Evolutionary conservation across 768 basidiomycete genomes (phyloP), one percentile per base, ranked within the genome.

Genomic region (Lactarius evosmus): DNA sequence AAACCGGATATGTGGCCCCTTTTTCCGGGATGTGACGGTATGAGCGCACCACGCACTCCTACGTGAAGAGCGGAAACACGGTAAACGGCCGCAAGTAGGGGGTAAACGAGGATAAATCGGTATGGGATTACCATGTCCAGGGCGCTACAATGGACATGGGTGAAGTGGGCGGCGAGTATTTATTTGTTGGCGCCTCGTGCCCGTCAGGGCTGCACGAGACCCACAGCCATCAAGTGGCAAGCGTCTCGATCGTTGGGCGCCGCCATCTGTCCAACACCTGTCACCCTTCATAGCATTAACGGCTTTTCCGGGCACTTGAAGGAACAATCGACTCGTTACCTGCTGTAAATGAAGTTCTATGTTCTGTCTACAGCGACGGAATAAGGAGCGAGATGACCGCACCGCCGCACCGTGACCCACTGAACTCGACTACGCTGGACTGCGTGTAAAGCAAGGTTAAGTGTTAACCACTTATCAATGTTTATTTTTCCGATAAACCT

Each of bases 11-110:
- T 27, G 34, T 36, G 54, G 33, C 16, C 54, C 54, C 54, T 32
- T 55, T 55, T 55, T 4, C 33, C 17, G 14, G 54, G 6, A 6
- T 36, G 54, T 22, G 54, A 27, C n/a, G 33, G 32, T 12, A 72
- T 34, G 61, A 76, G 71, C 51, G 68, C 67, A 17, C 65, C 65
- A 25, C 75, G 69, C 30, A 58, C 27, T 30, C 16, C 38, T n/a
- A 41, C 22, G 32, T 27, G 40, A 27, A 58, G n/a, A 22, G 57
- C 57, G 12, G 57, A 34, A 27, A 58, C 57, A 44, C 25, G 54
- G 22, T 6, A 22, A 36, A 55, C n/a, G 33, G 51, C 29, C 51
- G 4, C 29, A 9, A 52, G 51, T 17, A 52, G 51, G 3, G 51
- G 30, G 1, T 6, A 32, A 32, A 32, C 17, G 16, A 52, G 29